Evolutionary conservation across 1,284 basidiomycete genomes (phyloP), one percentile per base, ranked within the genome.

Genomic region (Cryptococcus deneoformans): DNA sequence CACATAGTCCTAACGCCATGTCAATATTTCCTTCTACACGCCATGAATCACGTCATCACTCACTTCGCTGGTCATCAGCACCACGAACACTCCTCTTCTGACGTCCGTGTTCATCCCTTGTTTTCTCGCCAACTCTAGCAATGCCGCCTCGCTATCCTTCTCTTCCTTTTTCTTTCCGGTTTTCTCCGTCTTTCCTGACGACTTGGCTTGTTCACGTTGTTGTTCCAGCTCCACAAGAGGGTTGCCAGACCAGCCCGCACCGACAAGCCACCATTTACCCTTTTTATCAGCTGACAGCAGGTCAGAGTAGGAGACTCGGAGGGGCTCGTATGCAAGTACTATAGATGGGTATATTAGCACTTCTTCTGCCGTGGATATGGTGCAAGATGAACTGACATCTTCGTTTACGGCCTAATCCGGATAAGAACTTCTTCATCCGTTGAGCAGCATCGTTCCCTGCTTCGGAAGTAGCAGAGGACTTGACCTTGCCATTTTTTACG

Each of bases 71-170:
- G 90, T 93, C 88, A 99, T 92, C 38, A 99, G 80, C 12, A 93
- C 88, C 36, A 94, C 85, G 69, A 99, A 99, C 50, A 98, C 87
- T 58, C 86, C 87, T 55, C 92, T 82, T 39, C 95, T 84, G 37
- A 97, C 88, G 63, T 97, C 94, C 0, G 95, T 98, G 73, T 99
- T 99, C 95, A 99, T 99, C 24, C 96, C 96, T 72, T 99, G 96
- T 70, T 87, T 88, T 62, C 86, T 83, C 0, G 95, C 95, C 11
- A 98, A 82, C 62, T 87, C 87, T 38, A 89, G 67, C 38, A 99
- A 79, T 10, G 81, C 79, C 50, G 81, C 83, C 56, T 84, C 81
- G 36, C 61, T 62, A 16, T 57, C 53, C 16, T 52, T 34, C 20
- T 50, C 50, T 52, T 57, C 57, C 24, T 54, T 29, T 12, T 16